Base-by-base conservation (phyloP, 805 yeast species). In the Torulaspora maleeae region DNA sequence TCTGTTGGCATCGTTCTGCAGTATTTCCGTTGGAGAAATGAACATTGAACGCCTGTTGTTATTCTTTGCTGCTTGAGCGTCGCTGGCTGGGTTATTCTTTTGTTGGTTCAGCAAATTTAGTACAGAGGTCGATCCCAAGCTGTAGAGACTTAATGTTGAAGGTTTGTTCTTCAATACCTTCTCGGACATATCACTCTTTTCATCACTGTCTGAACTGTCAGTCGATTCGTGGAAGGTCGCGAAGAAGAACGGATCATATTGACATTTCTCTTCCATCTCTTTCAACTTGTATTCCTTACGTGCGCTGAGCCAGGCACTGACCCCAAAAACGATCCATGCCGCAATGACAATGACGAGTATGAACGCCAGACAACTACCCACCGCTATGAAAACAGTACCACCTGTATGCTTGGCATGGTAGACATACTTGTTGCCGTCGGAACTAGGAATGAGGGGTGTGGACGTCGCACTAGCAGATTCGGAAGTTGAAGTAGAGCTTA, bases 351-450 rank as follows among this genome's bases (percentile, higher is more conserved):
- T 40, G 2, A 64, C 17, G 13, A 77, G 60, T 2, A 82, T 62
- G 27, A 78, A 76, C 0, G 82, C 86, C 12, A 86, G 71, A 29
- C 80, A 74, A 20, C 80, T 72, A 2, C 93, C 95, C 48, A 85
- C 80, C 0, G 83, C 83, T 36, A 86, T 84, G 66, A 85, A 86
- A 3, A 85, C 86, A 1, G 91, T 81, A 3, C 93, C 95, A 39
- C 75, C 73, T 1, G 83, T 82, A 35, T 75, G 70, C 5, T 57
- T 60, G 12, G 77, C 64, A 27, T 70, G 62, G 22, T 70, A 58
- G 16, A 85, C 70, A 54, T 72, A 78, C 15, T 91, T 89, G 63
- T 84, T 85, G 5, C 52, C 50, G 9, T 46, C 48, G 5, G 60
- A 46, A 17, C 49, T 40, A 11, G 65, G 54, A 27, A 63, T 58